A percentile compares a stretch with the other conserved stretches of the same genome.
Conservation (phyloP, 306 rosid species). For the Comarum palustre region DNA sequence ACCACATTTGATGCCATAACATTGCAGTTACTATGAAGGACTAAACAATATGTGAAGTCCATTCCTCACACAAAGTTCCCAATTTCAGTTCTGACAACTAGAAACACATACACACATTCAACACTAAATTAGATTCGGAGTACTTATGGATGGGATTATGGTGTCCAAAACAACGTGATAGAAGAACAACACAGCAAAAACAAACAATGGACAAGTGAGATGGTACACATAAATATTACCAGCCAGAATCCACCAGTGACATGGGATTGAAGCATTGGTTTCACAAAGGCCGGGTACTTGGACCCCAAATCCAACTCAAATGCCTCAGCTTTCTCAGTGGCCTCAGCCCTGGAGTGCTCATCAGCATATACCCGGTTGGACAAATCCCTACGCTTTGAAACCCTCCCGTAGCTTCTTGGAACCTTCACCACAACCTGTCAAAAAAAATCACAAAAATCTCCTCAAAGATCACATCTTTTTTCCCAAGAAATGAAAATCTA, state of each 20-base stretch:
- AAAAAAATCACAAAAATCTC: not conserved
- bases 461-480: not conserved
- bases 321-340: conserved; percentile 53
- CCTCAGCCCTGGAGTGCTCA: conserved; percentile 51
- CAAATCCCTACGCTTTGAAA: conserved; percentile 46
- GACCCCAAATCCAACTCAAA: conserved; percentile 41
- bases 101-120: not conserved
- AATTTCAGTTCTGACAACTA: not conserved
- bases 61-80: not conserved
- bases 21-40: not conserved
- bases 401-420: conserved; percentile 45
- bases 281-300: conserved; percentile 45
- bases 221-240: conserved; percentile 31
- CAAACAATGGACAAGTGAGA: not conserved
- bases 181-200: not conserved
- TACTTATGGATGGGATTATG: not conserved
- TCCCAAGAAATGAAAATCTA: not conserved
- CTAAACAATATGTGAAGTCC: not conserved
- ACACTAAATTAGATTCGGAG: not conserved
- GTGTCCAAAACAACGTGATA: not conserved
- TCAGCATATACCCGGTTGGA: conserved; percentile 61
- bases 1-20: not conserved
- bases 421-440: conserved; percentile 40
- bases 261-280: conserved; percentile 81
- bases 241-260: conserved; percentile 89